A percentile compares a stretch with the other conserved stretches of the same genome.
These are phyloP conservation scores for Talaromyces adpressus DNA, from an alignment of 495 filamentous ascomycete genomes.

Conservation along the genomic window DNA sequence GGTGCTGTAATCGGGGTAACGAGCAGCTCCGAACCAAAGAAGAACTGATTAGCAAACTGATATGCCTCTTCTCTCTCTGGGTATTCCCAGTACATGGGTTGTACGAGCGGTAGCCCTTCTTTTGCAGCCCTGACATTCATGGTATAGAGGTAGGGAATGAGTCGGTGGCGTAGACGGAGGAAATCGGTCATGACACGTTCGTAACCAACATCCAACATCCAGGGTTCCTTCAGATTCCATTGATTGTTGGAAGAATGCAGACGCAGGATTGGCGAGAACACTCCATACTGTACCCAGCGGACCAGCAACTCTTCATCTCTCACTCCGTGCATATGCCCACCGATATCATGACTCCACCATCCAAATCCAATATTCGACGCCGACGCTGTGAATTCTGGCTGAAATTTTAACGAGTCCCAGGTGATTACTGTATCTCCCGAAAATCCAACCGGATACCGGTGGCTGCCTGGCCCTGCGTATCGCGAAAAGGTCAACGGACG, in stretches of 20 bases:
- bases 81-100: conserved; percentile 56
- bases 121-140: conserved; percentile 40
- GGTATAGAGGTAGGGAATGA: conserved; percentile 52
- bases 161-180: conserved; percentile 41
- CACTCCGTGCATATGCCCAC: conserved; percentile 45
- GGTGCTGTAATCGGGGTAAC: conserved; percentile 46
- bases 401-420: conserved; percentile 51
- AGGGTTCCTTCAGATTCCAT: conserved; percentile 52
- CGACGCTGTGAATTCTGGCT: conserved; percentile 56
- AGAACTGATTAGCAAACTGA: conserved; percentile 42
- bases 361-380: conserved; percentile 58
- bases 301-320: conserved; percentile 46
- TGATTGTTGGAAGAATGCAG: conserved; percentile 45
- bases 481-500: conserved; percentile 40
- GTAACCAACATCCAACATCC: conserved; percentile 38
- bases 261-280: conserved; percentile 50
- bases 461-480: conserved; percentile 51
- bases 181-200: conserved; percentile 35
- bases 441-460: conserved; percentile 56
- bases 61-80: conserved; percentile 40
- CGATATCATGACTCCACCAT: conserved; percentile 62
- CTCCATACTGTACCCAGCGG: conserved; percentile 53
- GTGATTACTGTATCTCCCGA: conserved; percentile 50
- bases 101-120: conserved; percentile 40
- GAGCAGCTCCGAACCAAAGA: conserved; percentile 46